Base-by-base conservation (phyloP, 345 rosid genomes). In the Cochlearia excelsa region DNA sequence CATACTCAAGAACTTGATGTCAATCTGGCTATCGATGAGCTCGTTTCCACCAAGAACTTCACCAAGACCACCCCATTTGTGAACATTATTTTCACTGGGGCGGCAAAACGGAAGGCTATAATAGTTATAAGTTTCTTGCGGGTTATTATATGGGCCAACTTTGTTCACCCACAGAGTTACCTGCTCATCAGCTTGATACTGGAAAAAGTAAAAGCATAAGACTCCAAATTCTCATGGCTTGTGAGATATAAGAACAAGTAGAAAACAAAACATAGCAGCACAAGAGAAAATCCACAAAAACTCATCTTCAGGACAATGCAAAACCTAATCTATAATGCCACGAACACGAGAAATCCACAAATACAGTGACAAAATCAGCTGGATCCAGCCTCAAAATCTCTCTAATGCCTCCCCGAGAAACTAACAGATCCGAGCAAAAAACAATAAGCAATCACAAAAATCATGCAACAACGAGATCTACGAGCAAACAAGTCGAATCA, bases 1-100 rank as follows among this genome's bases (percentile, higher is more conserved):
- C 88, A 7, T 84, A 91, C 98, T 87, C 79, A 8, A 74, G 76
- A 80, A 91, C 76, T 88, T 91, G 35, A 91, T 78, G 61, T 84
- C 89, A 30, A 87, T 78, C 77, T 78, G 79, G 76, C 98, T 87
- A 70, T 87, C 98, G 53, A 91, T 87, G 63, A 91, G 98, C 71
- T 91, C 98, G 71, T 91, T 91, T 70, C 98, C 98, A 70, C 97
- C 97, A 9, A 90, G 82, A 71, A 87, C 97, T 78, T 90, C 97
- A 59, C 96, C 97, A 68, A 90, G 95, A 46, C 96, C 97, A 74
- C 91, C 97, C 97, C 96, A 90, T 73, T 90, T 90, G 79, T 90
- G 97, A 66, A 58, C 8, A 52, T 35, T 55, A 76, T 71, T 79
- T 23, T 57, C 73, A 67, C 78, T 48, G 29, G 71, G 75, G 48